Evolutionary conservation across 768 basidiomycete species (phyloP).

Genomic region (Rhodocollybia butyracea): DNA sequence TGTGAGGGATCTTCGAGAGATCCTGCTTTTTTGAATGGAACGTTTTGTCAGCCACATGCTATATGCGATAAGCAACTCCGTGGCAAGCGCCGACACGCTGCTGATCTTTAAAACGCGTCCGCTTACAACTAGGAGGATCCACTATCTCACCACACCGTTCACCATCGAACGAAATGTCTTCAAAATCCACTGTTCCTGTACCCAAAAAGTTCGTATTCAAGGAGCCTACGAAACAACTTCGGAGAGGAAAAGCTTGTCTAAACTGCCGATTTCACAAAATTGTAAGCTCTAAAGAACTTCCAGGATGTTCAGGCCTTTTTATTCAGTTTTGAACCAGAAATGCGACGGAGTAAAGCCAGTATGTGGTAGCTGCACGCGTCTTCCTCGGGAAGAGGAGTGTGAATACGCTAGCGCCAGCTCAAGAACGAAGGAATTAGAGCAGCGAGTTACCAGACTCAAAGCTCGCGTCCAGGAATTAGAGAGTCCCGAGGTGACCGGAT

Average conservation of each 20-base stretch:
- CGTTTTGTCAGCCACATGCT: no score
- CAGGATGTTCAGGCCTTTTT: neutral
- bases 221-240: constrained; percentile 16
- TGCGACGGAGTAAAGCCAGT: constrained; percentile 18
- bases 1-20: no score
- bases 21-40: no score
- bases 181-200: neutral
- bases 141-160: no score
- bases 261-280: constrained; percentile 14
- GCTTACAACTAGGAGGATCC: no score
- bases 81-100: no score
- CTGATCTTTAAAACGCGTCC: no score
- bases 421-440: constrained; percentile 36
- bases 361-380: constrained; percentile 39
- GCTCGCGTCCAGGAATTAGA: constrained; percentile 35
- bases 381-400: constrained; percentile 38
- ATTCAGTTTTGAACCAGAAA: constrained; percentile 9
- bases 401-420: constrained; percentile 43
- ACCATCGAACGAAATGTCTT: neutral
- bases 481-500: constrained; percentile 15
- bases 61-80: no score
- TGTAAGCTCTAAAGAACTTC: neutral
- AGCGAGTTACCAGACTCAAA: constrained; percentile 33
- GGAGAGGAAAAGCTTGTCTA: constrained; percentile 20
- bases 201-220: constrained; percentile 9